A percentile compares a stretch with the other conserved stretches of the same genome.
Evolutionary conservation across 768 basidiomycete genomes (phyloP).

Genomic region (Trametes coccinea): DNA sequence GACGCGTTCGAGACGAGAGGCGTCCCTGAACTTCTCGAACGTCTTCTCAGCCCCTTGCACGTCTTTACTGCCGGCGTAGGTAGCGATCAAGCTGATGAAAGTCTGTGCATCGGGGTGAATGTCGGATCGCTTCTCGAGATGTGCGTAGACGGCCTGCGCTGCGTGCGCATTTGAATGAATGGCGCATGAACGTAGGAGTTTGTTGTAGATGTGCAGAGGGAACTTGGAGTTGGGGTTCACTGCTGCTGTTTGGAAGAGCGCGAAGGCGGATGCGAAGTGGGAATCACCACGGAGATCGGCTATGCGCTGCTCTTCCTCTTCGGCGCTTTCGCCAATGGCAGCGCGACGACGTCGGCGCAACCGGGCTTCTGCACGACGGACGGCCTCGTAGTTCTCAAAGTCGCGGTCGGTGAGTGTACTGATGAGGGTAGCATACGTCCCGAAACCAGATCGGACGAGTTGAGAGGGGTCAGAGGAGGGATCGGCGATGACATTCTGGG

Average conservation of each 20-base stretch:
- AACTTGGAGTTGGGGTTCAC: constrained; percentile 38
- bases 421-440: constrained; percentile 68
- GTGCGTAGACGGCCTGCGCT: constrained; percentile 65
- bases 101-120: constrained; percentile 36
- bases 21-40: constrained; percentile 58
- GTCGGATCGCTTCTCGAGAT: constrained; percentile 50
- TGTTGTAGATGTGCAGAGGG: constrained; percentile 44
- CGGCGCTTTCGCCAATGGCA: neutral
- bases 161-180: constrained; percentile 54
- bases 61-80: constrained; percentile 54
- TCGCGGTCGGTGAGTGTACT: constrained; percentile 67
- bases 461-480: constrained; percentile 13
- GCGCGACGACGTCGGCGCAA: constrained; percentile 16
- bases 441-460: constrained; percentile 24
- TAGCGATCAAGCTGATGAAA: constrained; percentile 59
- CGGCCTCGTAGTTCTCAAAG: constrained; percentile 54
- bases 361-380: constrained; percentile 43
- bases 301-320: constrained; percentile 39
- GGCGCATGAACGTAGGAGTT: constrained; percentile 64
- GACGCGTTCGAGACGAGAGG: constrained; percentile 42
- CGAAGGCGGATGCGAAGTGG: constrained; percentile 70
- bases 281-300: constrained; percentile 56
- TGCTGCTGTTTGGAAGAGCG: constrained; percentile 65
- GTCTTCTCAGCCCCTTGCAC: constrained; percentile 54
- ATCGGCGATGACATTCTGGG: constrained; percentile 4